A percentile compares a stretch with the other conserved stretches of the same genome.
Conservation (phyloP, 2,329 filamentous ascomycete species). For the Graphilbum sp. region DNA sequence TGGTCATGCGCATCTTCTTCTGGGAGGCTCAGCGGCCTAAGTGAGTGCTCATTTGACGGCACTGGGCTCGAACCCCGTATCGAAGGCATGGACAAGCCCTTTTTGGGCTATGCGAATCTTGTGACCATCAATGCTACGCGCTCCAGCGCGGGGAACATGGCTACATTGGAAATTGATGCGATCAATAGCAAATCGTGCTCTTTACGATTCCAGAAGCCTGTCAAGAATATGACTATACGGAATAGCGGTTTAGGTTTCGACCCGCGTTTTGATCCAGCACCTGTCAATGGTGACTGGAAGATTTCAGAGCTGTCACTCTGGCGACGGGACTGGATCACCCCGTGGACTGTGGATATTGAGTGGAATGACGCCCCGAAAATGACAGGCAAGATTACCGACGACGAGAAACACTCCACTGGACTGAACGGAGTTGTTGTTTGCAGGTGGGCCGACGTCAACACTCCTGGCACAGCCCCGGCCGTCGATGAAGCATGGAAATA, state of each 20-base stretch:
- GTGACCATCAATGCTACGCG: constrained; percentile 46
- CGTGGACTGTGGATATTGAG: constrained; percentile 60
- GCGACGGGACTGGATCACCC: constrained; percentile 61
- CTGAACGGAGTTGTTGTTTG: constrained; percentile 57
- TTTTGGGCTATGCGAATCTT: constrained; percentile 38
- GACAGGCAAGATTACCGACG: constrained; percentile 9
- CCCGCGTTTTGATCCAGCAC: constrained; percentile 35
- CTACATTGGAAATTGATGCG: constrained; percentile 50
- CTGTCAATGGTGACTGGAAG: constrained; percentile 28
- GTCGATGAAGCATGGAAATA: constrained; percentile 65
- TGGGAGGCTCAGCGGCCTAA: constrained; percentile 32
- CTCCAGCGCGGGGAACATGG: constrained; percentile 24
- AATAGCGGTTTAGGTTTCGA: constrained; percentile 40
- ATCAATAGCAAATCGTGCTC: constrained; percentile 66
- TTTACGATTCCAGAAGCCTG: constrained; percentile 51
- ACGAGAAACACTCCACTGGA: constrained; percentile 8
- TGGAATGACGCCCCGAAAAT: constrained; percentile 39
- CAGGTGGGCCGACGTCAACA: constrained; percentile 77
- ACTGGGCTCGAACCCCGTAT: constrained; percentile 13
- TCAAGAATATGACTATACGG: constrained; percentile 47
- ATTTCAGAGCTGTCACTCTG: constrained; percentile 59
- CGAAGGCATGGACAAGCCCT: constrained; percentile 43
- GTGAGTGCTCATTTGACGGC: constrained; percentile 56
- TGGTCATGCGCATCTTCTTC: constrained; percentile 30
- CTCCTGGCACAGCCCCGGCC: constrained; percentile 56